Conservation (phyloP, 108 stramenopile genomes). For the Conticribra guillardii region DNA sequence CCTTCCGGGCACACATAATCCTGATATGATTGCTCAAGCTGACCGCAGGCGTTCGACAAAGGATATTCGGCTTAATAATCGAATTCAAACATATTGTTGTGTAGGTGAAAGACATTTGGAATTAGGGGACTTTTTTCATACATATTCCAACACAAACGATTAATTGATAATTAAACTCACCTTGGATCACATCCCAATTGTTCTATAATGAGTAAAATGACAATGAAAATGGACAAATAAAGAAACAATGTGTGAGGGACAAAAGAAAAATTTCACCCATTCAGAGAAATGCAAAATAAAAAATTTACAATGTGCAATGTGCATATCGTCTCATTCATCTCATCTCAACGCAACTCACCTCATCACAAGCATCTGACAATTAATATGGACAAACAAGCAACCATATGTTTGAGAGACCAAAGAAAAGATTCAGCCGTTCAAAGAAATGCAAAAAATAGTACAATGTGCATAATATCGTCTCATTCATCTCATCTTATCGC, state of each 20-base stretch:
- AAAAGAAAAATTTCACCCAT: no score
- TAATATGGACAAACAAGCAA: no score
- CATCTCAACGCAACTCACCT: no score
- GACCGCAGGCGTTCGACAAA: constrained; percentile 52
- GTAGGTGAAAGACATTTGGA: neutral
- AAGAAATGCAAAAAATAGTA: neutral
- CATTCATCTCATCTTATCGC: constrained; percentile 22
- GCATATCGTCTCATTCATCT: no score
- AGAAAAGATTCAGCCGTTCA: neutral
- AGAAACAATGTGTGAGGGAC: neutral
- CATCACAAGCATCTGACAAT: no score
- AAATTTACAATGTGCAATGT: no score
- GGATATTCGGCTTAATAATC: constrained; percentile 33
- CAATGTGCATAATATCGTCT: no score
- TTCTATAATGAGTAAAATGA: neutral
- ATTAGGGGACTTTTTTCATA: neutral
- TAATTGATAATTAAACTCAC: no score
- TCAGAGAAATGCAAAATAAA: no score
- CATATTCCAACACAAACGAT: no score
- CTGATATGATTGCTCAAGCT: constrained; percentile 52
- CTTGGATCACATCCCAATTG: constrained; percentile 40
- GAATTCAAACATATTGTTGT: neutral
- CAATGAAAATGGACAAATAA: neutral
- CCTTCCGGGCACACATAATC: constrained; percentile 47
- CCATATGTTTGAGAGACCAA: no score